Conservation (phyloP, 2,329 filamentous ascomycete genomes). For the Cytospora piceae region DNA sequence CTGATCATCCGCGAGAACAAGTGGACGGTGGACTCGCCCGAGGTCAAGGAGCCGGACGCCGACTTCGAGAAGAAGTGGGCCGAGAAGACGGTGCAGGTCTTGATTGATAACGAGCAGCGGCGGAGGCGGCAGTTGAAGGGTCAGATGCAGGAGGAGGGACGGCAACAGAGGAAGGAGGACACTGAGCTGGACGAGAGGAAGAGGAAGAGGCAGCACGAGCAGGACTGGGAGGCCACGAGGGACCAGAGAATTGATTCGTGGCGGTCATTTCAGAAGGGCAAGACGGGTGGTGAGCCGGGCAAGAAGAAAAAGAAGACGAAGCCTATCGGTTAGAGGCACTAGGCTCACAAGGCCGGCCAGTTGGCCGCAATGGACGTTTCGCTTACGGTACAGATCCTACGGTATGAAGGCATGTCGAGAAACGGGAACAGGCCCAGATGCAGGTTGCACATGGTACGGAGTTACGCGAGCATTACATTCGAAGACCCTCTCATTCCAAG, state of each 20-base stretch:
- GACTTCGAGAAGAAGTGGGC: constrained; percentile 82
- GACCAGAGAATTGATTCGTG: constrained; percentile 93
- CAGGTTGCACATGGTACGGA: not conserved
- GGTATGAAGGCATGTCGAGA: not conserved
- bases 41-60: constrained; percentile 75
- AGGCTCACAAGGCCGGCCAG: not conserved
- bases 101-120: constrained; percentile 90
- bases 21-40: constrained; percentile 85
- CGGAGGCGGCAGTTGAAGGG: constrained; percentile 85
- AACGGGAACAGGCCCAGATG: constrained; percentile 3
- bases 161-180: constrained; percentile 83
- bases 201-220: constrained; percentile 87
- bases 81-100: constrained; percentile 84
- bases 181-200: constrained; percentile 81
- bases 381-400: constrained; percentile 19
- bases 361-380: constrained; percentile 16
- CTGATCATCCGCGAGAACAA: constrained; percentile 93
- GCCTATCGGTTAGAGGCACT: constrained; percentile 55
- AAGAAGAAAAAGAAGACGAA: constrained; percentile 68
- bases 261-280: constrained; percentile 86
- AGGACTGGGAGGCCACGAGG: constrained; percentile 91
- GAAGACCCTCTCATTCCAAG: not conserved
- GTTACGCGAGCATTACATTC: constrained; percentile 1
- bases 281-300: constrained; percentile 48
- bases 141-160: constrained; percentile 94